phyloP scores from a whole-genome alignment of 495 filamentous ascomycete genomes.

The Aspergillus asperescens region DNA sequence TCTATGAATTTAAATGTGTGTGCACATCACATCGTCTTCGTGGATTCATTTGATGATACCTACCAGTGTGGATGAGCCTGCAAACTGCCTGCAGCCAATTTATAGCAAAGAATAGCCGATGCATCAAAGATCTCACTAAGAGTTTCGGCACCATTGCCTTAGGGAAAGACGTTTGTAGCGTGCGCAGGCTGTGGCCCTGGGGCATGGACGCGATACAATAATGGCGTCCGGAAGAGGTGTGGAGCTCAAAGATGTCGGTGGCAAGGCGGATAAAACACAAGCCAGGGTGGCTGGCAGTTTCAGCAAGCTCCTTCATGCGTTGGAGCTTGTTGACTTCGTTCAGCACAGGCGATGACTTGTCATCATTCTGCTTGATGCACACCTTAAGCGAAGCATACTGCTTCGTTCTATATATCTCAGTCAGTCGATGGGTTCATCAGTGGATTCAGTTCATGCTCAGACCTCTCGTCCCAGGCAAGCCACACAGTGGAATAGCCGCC shows the following conservation, averaged over 20 bases:
- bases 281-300: conserved; percentile 4
- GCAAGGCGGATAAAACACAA: conserved; percentile 12
- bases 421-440: background rate
- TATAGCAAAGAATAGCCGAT: conserved; percentile 10
- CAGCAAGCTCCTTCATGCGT: conserved; percentile 6
- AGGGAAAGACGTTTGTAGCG: conserved; percentile 9
- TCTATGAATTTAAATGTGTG: background rate
- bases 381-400: conserved; percentile 15
- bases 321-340: conserved; percentile 16
- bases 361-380: conserved; percentile 1
- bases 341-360: conserved; percentile 5
- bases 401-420: background rate
- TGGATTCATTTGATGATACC: too few relatives aligned
- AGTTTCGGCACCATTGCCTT: conserved; percentile 9
- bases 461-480: conserved; percentile 39
- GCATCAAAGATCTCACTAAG: conserved; percentile 13
- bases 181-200: conserved; percentile 14
- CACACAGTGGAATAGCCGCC: conserved; percentile 45
- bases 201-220: conserved; percentile 15
- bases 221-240: conserved; percentile 1
- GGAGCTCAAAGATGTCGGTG: conserved; percentile 11
- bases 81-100: conserved; percentile 18
- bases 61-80: conserved; percentile 15
- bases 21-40: too few relatives aligned
- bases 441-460: background rate